phyloP scores from a whole-genome alignment of 2,329 filamentous ascomycete genomes.

The Xenosphaeropsis pyriputrescens region DNA sequence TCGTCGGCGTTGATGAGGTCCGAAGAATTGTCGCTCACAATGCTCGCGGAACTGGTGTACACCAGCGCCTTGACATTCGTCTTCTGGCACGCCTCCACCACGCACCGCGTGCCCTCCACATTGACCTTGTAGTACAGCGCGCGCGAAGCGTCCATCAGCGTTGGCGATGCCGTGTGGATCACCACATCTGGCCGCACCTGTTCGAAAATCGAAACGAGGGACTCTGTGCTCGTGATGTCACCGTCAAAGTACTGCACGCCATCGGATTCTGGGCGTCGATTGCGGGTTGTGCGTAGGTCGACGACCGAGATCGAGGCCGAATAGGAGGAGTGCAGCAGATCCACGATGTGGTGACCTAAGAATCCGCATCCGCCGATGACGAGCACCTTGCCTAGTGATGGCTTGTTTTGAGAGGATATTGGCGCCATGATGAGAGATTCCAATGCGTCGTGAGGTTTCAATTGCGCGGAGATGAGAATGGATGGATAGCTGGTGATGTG shows the following conservation, averaged over 20 bases:
- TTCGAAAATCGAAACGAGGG: constrained; percentile 47
- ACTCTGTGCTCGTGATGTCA: constrained; percentile 57
- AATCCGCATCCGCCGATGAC: constrained; percentile 78
- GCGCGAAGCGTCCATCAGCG: constrained; percentile 35
- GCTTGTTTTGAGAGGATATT: constrained; percentile 5
- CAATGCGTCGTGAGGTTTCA: too few relatives aligned
- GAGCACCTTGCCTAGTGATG: constrained; percentile 49
- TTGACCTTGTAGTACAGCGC: constrained; percentile 69
- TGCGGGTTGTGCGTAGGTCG: constrained; percentile 56
- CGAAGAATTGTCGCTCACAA: constrained; percentile 66
- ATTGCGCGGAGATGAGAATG: too few relatives aligned
- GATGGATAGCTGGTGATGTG: too few relatives aligned
- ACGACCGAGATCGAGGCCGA: constrained; percentile 48
- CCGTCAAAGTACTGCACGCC: constrained; percentile 57
- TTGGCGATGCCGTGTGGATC: constrained; percentile 76
- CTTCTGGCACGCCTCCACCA: constrained; percentile 59
- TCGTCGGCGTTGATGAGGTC: constrained; percentile 81
- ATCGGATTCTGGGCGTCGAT: constrained; percentile 40
- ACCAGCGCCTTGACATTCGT: constrained; percentile 69
- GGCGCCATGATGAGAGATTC: constrained; percentile 5
- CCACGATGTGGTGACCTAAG: constrained; percentile 69
- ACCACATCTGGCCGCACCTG: constrained; percentile 65
- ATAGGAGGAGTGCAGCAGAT: constrained; percentile 49
- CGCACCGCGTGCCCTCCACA: constrained; percentile 67
- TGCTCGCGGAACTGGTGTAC: constrained; percentile 80